Evolutionary conservation across 305 asterid genomes (phyloP), one percentile per base, ranked within the genome.

Genomic region (Solanum hybrid): DNA sequence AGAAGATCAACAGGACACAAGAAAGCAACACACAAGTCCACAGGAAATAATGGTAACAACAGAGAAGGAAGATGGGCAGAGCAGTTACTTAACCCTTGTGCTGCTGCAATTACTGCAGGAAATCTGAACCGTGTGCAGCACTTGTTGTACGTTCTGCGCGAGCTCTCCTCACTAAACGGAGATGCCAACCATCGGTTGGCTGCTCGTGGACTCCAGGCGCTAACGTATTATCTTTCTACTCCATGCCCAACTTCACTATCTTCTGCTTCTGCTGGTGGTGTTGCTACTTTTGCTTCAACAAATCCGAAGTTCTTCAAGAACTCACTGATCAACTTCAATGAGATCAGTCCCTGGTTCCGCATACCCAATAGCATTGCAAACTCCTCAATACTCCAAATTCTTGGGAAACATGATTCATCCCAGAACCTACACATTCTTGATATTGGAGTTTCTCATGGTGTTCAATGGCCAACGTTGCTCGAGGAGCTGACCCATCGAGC

Each of bases 51-150:
- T 40, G 91, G 93, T 13, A 92, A 86, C 40, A 93, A 91, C 91
- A 95, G 91, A 92, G 98, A 96, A 11, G 97, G 97, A 79, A 92
- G 98, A 91, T 96, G 99, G 98, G 98, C 99, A 6, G 98, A 96
- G 90, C 99, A 96, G 93, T 92, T 96, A 89, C 98, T 96, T 86
- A 95, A 95, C 89, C 98, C 98, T 3, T 96, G 99, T 83, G 98
- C 98, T 18, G 95, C 96, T 2, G 99, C 98, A 18, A 93, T 96
- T 84, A 86, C 96, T 10, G 94, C 95, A 24, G 90, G 95, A 75
- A 96, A 96, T 83, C 92, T 91, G 1, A 94, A 95, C 18, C 93
- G 98, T 0, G 97, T 95, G 81, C 99, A 95, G 89, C 99, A 96
- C 90, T 95, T 96, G 87, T 87, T 96, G 88, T 95, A 92, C 26